Evolutionary conservation across 169 alveolate species (phyloP), one percentile per base, ranked within the genome.

Genomic region (Plasmodium fragile): DNA sequence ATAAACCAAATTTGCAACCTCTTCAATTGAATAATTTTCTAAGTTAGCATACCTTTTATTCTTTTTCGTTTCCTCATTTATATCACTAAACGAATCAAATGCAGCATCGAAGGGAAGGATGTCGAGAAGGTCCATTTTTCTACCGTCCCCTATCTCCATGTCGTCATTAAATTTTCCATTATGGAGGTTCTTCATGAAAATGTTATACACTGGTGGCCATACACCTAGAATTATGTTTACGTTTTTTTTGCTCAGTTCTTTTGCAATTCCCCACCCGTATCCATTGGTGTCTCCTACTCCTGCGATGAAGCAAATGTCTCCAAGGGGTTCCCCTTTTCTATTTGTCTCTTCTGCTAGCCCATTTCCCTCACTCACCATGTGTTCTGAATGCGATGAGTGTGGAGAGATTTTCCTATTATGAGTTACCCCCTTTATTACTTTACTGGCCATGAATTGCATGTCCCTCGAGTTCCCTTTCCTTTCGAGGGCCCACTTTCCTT

Each of bases 41-140:
- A 95, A 92, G 13, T 95, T 96, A 3, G 92, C 96, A 78, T 96
- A 93, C 32, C 98, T 71, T 87, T 96, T 96, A 90, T 94, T 95
- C 75, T 59, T 81, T 82, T 92, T 93, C 80, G 96, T 96, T 59
- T 96, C 98, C 28, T 95, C 96, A 5, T 96, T 97, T 28, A 96
- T 95, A 70, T 95, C 97, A 13, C 94, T 95, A 1, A 92, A 95
- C 7, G 79, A 70, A 81, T 96, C 98, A 65, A 95, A 96, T 75
- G 94, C 93, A 1, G 98, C 98, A 45, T 96, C 98, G 78, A 96
- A 92, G 2, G 98, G 96, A 25, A 95, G 85, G 32, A 96, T 78
- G 59, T 95, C 96, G 0, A 93, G 92, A 25, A 96, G 89, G 78
- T 95, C 90, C 92, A 95, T 55, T 70, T 79, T 83, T 28, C 75